phyloP scores from a whole-genome alignment of 805 yeast genomes.

The Ogataea chonburiensis region DNA sequence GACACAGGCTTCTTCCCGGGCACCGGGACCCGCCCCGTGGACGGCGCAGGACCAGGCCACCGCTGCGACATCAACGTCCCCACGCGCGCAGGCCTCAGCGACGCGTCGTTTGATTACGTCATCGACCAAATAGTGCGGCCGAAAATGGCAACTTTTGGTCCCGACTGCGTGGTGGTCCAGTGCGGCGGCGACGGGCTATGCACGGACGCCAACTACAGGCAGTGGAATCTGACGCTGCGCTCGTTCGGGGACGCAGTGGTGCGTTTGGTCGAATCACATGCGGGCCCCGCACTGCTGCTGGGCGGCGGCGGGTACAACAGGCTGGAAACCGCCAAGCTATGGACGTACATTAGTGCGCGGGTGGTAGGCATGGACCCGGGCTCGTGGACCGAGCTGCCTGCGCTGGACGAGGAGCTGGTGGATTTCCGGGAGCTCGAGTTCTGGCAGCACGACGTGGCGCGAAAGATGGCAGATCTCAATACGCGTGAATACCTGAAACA shows the following conservation, averaged over 20 bases:
- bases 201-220: constrained; percentile 54
- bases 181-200: constrained; percentile 75
- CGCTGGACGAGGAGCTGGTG: constrained; percentile 43
- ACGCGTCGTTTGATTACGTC: constrained; percentile 39
- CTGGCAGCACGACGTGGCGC: constrained; percentile 29
- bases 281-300: constrained; percentile 45
- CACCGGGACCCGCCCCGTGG: constrained; percentile 47
- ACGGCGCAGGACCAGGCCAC: constrained; percentile 39
- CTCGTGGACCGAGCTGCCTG: constrained; percentile 37
- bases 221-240: constrained; percentile 65
- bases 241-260: constrained; percentile 43
- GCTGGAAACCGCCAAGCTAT: constrained; percentile 58
- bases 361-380: constrained; percentile 23
- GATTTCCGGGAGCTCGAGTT: constrained; percentile 22
- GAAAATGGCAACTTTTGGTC: constrained; percentile 36
- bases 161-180: constrained; percentile 60
- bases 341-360: constrained; percentile 44
- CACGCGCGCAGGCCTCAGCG: constrained; percentile 53
- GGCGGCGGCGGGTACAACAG: constrained; percentile 83
- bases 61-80: constrained; percentile 53
- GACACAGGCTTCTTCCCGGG: constrained; percentile 77
- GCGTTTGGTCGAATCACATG: constrained; percentile 26
- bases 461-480: constrained; percentile 34
- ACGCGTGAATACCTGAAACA: constrained; percentile 31
- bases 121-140: constrained; percentile 45